Evolutionary conservation across 2,329 filamentous ascomycete species (phyloP), one percentile per base, ranked within the genome.

Genomic region (Claviceps fusiformis): DNA sequence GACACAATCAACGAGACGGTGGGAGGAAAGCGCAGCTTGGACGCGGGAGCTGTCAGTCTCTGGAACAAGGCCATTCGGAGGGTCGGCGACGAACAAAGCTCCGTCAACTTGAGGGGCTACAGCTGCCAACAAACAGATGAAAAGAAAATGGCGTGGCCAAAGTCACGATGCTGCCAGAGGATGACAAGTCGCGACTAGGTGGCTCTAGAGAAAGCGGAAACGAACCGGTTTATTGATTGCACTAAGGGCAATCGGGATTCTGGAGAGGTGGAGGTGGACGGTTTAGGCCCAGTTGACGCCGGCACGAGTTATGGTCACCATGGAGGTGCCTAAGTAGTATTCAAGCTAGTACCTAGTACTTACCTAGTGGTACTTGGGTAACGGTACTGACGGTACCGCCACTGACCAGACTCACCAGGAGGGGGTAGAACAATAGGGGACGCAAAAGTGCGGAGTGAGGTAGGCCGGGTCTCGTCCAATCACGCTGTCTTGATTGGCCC

Each of bases 21-120:
- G 29, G 56, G 59, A 66, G 63, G 66, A 54, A 68, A 69, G 60
- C 63, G 67, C 59, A 57, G 55, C 27, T 54, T 55, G 44, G 51
- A 55, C 13, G 67, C 64, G 39, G 65, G 62, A 56, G 65, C 61
- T 57, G 59, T 59, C 33, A 70, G 58, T 48, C 61, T 62, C 54
- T 65, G 66, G 52, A 69, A 61, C 31, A 70, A 61, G 50, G 65
- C 61, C 67, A 70, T 70, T 56, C 41, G 44, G 54, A 50, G 11
- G 29, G 29, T 43, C 37, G 8, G 45, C 31, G 27, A 49, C 43
- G 44, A 31, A 50, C 44, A 41, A 39, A 39, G 24, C 31, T 29
- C 39, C 43, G 52, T 47, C 39, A 43, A 4, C n/a, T 33, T 50
- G 35, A 37, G 35, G 11, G 35, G 8, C 4, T 9, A 5, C 35